Base-by-base conservation (phyloP, 805 yeast genomes). In the Saccharomycopsis microspora region DNA sequence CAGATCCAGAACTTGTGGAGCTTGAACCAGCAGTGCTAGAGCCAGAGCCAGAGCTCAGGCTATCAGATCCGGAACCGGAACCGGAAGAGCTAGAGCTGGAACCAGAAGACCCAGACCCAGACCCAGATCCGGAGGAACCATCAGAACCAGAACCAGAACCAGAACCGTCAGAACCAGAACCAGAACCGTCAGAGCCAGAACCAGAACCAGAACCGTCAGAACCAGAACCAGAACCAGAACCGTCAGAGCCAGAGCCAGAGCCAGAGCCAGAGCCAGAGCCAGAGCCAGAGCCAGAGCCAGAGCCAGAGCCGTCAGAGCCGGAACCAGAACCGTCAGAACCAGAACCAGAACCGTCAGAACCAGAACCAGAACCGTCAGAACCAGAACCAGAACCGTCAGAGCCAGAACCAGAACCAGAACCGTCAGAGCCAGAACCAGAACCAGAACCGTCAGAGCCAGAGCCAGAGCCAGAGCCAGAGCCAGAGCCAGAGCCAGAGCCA, bases 351-450 rank as follows among this genome's bases (percentile, higher is more conserved):
- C 47, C 48, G 43, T n/a, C 51, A 27, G 48, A 19, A 2, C 34
- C 45, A 37, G 45, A 30, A 39, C 29, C 44, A 32, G 47, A 31
- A 3, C 42, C 30, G 44, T 5, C 44, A 32, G 47, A 31, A 3
- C 42, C 30, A 41, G 44, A 39, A 29, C n/a, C 39, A 6, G 39
- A 30, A 3, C 33, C 35, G 4, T 27, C 44, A 27, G 44, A 9
- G 1, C 19, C 44, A 6, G 50, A 6, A 45, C 11, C 44, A 27
- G 44, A 9, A 3, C 19, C 44, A 6, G 50, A 6, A 45, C 11
- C 28, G 35, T 39, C 29, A 35, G 50, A 29, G 9, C 33, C 42
- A 45, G 50, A 46, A 9, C 35, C 50, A 33, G 52, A 46, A 39
- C 43, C 45, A 34, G 50, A 44, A 40, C 42, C 29, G 3, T 45